phyloP scores from a whole-genome alignment of 1,139 yeast genomes.

The Scheffersomyces titani region DNA sequence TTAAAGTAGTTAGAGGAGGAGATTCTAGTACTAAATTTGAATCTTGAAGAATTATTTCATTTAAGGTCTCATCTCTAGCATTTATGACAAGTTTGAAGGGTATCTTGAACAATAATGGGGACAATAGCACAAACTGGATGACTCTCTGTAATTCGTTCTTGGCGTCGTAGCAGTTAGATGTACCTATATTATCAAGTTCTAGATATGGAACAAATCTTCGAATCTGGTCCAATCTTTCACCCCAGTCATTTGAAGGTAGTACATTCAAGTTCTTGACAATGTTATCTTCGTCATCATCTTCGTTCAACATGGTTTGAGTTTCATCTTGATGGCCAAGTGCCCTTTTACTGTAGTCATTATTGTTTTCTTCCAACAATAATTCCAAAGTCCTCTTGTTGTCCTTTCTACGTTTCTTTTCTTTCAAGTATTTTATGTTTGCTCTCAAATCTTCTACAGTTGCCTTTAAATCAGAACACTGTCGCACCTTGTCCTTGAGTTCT shows the following conservation, averaged over 20 bases:
- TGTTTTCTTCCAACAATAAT: conserved; percentile 25
- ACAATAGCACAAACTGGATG: conserved; percentile 21
- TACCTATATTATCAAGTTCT: conserved; percentile 20
- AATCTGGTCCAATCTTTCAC: conserved; percentile 25
- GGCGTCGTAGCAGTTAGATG: conserved; percentile 11
- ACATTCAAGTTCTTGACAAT: conserved; percentile 29
- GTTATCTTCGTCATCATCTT: conserved; percentile 20
- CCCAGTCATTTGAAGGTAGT: conserved; percentile 40
- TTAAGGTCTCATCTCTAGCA: conserved; percentile 18
- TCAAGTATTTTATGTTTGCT: conserved; percentile 17
- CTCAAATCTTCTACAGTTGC: conserved; percentile 22
- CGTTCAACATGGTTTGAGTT: conserved; percentile 2
- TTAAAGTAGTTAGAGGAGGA: conserved; percentile 8
- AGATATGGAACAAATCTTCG: conserved; percentile 29
- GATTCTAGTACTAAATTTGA: conserved; percentile 1
- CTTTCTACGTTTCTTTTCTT: conserved; percentile 16
- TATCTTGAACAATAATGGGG: conserved; percentile 26
- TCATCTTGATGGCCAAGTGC: neutral
- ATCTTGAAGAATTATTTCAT: conserved; percentile 8
- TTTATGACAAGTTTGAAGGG: conserved; percentile 20
- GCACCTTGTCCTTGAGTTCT: conserved; percentile 18
- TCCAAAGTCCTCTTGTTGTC: conserved; percentile 18
- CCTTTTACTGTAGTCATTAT: conserved; percentile 10
- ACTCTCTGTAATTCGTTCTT: conserved; percentile 14
- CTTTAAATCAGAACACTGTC: conserved; percentile 18